Evolutionary conservation across 306 rosid genomes (phyloP).

Genomic region (Rosa lucieae): DNA sequence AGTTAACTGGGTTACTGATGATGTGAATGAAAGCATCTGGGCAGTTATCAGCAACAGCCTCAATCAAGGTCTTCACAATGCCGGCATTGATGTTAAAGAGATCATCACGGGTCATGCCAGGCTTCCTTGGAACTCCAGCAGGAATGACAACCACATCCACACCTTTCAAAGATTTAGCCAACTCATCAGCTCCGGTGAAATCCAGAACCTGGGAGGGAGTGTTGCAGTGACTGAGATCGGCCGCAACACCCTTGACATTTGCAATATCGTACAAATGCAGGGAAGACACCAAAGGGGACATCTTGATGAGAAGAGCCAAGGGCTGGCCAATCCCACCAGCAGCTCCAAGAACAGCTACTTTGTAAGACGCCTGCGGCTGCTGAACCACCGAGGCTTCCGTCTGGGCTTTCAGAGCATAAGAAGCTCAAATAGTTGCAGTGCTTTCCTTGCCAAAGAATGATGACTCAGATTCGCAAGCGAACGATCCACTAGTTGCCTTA

Average conservation of each 20-base stretch:
- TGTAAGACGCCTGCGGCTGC: conserved; percentile 82
- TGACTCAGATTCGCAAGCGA: conserved; percentile 43
- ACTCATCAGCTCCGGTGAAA: conserved; percentile 81
- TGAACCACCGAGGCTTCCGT: conserved; percentile 37
- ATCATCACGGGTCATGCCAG: conserved; percentile 98
- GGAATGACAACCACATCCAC: conserved; percentile 90
- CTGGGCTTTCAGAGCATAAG: conserved; percentile 55
- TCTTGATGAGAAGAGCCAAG: conserved; percentile 83
- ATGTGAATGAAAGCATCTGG: conserved; percentile 88
- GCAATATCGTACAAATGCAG: conserved; percentile 92
- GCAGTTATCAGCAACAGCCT: conserved; percentile 91
- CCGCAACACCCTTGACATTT: conserved; percentile 95
- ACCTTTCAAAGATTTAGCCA: conserved; percentile 62
- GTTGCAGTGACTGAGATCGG: conserved; percentile 96
- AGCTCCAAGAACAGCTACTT: conserved; percentile 94
- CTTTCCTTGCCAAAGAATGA: conserved; percentile 66
- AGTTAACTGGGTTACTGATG: conserved; percentile 95
- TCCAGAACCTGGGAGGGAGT: conserved; percentile 83
- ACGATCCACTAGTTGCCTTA: conserved; percentile 44
- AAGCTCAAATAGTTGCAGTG: conserved; percentile 44
- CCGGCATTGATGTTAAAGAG: conserved; percentile 96
- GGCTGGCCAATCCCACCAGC: conserved; percentile 98
- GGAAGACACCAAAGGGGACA: conserved; percentile 88
- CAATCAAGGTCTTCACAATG: conserved; percentile 75
- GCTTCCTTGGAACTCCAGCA: conserved; percentile 98